These are phyloP conservation scores for Pistacia atlantica DNA, from an alignment of 345 rosid genomes.

Conservation along the genomic window DNA sequence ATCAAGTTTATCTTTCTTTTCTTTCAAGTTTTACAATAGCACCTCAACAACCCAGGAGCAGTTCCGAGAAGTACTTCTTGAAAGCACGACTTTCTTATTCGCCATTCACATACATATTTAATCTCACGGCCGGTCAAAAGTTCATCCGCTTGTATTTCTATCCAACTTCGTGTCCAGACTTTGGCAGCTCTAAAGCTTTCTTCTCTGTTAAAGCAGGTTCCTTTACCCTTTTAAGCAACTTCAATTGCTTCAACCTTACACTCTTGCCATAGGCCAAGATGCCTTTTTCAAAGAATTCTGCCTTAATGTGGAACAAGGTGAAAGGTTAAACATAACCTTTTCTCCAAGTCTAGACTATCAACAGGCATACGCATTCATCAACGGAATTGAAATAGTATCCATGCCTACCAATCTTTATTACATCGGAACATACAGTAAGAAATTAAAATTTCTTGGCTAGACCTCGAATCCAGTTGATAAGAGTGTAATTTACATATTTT, in stretches of 20 bases:
- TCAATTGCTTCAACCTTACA: background rate
- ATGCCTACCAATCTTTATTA: constrained; percentile 9
- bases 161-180: background rate
- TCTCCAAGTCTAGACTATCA: background rate
- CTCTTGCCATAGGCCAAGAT: too few species aligned
- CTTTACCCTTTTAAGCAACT: constrained; percentile 7
- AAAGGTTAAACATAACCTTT: background rate
- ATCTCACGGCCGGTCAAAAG: background rate
- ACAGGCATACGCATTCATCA: background rate
- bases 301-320: background rate
- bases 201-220: background rate
- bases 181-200: background rate
- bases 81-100: background rate
- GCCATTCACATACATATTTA: background rate
- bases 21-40: too few species aligned
- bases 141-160: constrained; percentile 13
- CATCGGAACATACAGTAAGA: background rate
- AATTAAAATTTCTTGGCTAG: background rate
- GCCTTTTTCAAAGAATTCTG: background rate
- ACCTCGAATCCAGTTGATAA: too few species aligned
- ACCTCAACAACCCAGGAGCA: too few species aligned
- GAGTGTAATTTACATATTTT: too few species aligned
- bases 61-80: too few species aligned
- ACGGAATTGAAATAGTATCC: constrained; percentile 1
- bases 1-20: too few species aligned